Evolutionary conservation across 2,329 filamentous ascomycete species (phyloP).

Genomic region (Colletotrichum scovillei): DNA sequence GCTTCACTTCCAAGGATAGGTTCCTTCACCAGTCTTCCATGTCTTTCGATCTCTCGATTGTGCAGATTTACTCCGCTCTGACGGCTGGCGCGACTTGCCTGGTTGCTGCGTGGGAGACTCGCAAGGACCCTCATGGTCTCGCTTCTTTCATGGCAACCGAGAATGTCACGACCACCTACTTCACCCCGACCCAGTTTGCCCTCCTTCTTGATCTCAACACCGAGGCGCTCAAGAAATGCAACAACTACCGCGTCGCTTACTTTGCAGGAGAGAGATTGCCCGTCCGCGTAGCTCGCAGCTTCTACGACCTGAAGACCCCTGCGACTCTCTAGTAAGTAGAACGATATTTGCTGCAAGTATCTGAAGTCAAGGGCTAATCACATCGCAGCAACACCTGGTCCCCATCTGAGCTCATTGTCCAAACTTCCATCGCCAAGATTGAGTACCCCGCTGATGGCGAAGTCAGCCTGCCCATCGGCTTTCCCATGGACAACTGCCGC

Average conservation of each 20-base stretch:
- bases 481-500: slow-evolving; percentile 43
- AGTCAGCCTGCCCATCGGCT: slow-evolving; percentile 39
- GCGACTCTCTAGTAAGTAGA: slow-evolving; percentile 17
- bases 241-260: slow-evolving; percentile 38
- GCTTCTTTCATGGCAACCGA: slow-evolving; percentile 40
- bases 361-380: neutral
- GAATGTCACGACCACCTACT: slow-evolving; percentile 9
- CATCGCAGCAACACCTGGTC: neutral
- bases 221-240: slow-evolving; percentile 36
- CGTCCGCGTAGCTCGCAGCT: slow-evolving; percentile 38
- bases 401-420: slow-evolving; percentile 38
- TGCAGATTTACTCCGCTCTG: neutral
- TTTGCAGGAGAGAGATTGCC: slow-evolving; percentile 40
- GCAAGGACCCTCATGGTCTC: slow-evolving; percentile 40
- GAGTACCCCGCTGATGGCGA: slow-evolving; percentile 33
- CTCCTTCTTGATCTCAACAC: slow-evolving; percentile 40
- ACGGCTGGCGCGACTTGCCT: slow-evolving; percentile 37
- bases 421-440: slow-evolving; percentile 39
- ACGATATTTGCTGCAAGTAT: neutral
- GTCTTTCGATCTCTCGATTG: neutral
- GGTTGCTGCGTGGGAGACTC: slow-evolving; percentile 39
- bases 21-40: slow-evolving; percentile 39
- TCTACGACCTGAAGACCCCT: slow-evolving; percentile 40
- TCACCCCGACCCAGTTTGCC: neutral
- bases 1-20: slow-evolving; percentile 36